Base-by-base conservation (phyloP, 2,329 filamentous ascomycete species). In the Diaporthe batatas region DNA sequence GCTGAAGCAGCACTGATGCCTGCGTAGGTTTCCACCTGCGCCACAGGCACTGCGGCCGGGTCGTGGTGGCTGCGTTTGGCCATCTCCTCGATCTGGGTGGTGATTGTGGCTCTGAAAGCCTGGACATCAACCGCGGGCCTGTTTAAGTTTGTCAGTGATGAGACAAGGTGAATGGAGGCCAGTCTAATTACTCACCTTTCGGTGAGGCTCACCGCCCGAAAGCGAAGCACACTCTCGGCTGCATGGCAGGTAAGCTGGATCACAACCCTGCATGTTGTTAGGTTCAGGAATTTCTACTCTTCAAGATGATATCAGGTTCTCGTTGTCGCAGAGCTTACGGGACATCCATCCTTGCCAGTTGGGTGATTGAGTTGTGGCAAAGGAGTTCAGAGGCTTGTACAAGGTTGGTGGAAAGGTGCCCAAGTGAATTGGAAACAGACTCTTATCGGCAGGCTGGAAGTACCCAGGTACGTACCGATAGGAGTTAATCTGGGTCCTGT, bases 171-270 rank as follows among this genome's bases (percentile, higher is more conserved):
- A 8, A 49, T 2, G 1, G 2, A 16, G 5, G 7, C 18, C 36
- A 3, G 10, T 32, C 1, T 14, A 1, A 23, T 2, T 6, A n/a
- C 59, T 36, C 16, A 73, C 72, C 54, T 62, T 14, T 34, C 36
- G 10, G 39, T 18, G 12, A 73, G 71, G 3, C 51, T 29, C 16
- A 39, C 14, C 12, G 18, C 23, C 0, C 69, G 59, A 29, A 73
- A 73, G 44, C 53, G 53, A 34, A 73, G 32, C 14, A 71, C 72
- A 32, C 53, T 59, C 21, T 71, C 68, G 6, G 59, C 68, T 6
- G 72, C 72, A n/a, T 71, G 42, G 18, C 42, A 47, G 32, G 29
- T 51, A 3, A 73, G 68, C n/a, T 71, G 34, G 3, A 59, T 49
- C 1, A 73, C 68, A 8, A 34, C n/a, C 6, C 72, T 73, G 12